Base-by-base conservation (phyloP, 108 stramenopile species). In the Stephanodiscus minutulus region DNA sequence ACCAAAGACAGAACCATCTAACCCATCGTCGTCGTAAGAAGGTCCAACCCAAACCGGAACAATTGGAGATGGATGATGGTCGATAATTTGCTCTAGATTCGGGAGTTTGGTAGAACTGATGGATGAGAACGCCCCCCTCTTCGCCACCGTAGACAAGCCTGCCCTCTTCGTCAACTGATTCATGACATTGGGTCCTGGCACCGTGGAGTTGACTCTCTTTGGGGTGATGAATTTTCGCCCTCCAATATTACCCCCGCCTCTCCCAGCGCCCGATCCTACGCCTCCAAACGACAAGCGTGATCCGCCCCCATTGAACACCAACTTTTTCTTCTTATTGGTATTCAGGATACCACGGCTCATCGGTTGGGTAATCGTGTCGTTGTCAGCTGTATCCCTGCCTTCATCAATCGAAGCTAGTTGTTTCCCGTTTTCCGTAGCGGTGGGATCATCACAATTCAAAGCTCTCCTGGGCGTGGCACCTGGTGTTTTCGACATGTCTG, bases 11-110 rank as follows among this genome's bases (percentile, higher is more conserved):
- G 72, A 74, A 7, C 68, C 73, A 57, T 74, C 79, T 17, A 81
- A 54, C 46, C 73, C 73, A 70, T 74, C 67, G 22, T 37, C 73
- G 29, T 74, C 46, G 24, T 39, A 36, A 0, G 49, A 68, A 13
- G 79, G 60, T 81, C 73, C 79, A 59, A 68, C 62, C 79, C 79
- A 80, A 7, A 80, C 79, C 24, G 79, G 72, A 44, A 80, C 79
- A 52, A 80, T 67, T 12, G 79, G 79, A 7, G 79, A 68, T 13
- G 79, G 72, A 68, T 80, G 79, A 12, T 39, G 7, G 31, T 70
- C 68, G 43, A 81, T 74, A 12, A 81, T 49, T 50, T 44, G 41
- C 43, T 68, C 68, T 35, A 68, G 68, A 28, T 67, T 65, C 18
- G 31, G 49, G 57, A 61, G 61, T 46, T 52, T 68, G 21, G 41